Percentiles rank a stretch among this genome's conserved stretches.
phyloP scores from a whole-genome alignment of 2,329 filamentous ascomycete species.

The Colletotrichum sp. region DNA sequence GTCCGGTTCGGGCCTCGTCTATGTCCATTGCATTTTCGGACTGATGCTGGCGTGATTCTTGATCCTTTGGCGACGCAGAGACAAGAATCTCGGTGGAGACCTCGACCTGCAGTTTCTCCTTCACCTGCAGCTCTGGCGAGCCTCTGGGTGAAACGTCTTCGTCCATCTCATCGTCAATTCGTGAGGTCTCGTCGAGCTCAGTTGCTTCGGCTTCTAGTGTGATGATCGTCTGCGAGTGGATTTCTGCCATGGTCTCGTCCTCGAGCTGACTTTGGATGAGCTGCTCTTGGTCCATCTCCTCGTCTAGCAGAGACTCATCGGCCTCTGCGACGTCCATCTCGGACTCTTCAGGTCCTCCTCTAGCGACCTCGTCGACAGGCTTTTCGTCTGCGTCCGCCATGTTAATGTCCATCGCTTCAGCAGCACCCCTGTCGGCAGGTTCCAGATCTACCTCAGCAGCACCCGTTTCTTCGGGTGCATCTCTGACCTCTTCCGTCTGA shows the following conservation, averaged over 20 bases:
- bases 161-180: not conserved
- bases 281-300: not conserved
- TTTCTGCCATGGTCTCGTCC: slow-evolving; percentile 35
- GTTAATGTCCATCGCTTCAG: slow-evolving; percentile 8
- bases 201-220: not conserved
- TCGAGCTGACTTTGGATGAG: slow-evolving; percentile 15
- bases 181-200: not conserved
- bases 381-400: slow-evolving; percentile 13
- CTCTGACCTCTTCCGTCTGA: not conserved
- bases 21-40: slow-evolving; percentile 8
- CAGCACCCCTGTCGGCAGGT: not conserved
- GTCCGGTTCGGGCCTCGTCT: not conserved
- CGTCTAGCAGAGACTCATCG: slow-evolving; percentile 3
- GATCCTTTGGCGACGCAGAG: not conserved
- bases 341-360: not conserved
- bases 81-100: not conserved
- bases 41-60: not conserved
- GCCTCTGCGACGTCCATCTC: slow-evolving; percentile 9
- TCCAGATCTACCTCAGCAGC: not conserved
- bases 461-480: not conserved
- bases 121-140: not conserved
- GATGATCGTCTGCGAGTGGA: slow-evolving; percentile 29
- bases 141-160: not conserved
- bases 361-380: not conserved
- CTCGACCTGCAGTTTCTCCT: not conserved